Evolutionary conservation across 176 grass and related monocot species (phyloP).

Genomic region (Rhynchospora pubera): DNA sequence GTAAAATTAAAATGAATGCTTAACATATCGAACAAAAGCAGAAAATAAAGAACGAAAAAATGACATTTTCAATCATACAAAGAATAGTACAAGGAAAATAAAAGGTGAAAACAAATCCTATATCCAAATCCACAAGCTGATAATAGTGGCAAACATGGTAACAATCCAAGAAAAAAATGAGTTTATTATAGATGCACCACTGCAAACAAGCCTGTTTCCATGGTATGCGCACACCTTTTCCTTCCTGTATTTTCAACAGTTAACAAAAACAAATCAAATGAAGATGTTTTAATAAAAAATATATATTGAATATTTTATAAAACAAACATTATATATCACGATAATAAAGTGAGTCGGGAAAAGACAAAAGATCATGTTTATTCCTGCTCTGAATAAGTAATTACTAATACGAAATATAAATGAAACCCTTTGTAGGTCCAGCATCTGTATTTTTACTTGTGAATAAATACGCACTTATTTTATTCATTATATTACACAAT

Average conservation of each 20-base stretch:
- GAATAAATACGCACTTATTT: too few species aligned
- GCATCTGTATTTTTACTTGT: background rate
- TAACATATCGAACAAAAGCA: background rate
- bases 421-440: too few species aligned
- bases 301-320: background rate
- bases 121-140: conserved; percentile 15
- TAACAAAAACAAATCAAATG: background rate
- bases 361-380: background rate
- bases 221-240: conserved; percentile 50
- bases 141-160: conserved; percentile 20
- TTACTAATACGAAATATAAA: background rate
- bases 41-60: background rate
- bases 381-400: background rate
- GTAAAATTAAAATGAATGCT: background rate
- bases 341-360: background rate
- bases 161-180: conserved; percentile 23
- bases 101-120: background rate
- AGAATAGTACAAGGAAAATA: background rate
- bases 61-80: conserved; percentile 2
- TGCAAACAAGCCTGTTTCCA: conserved; percentile 48
- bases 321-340: too few species aligned
- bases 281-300: background rate
- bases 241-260: conserved; percentile 34
- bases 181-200: background rate
- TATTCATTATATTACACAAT: background rate